Percentiles rank a stretch among this genome's conserved stretches.
Evolutionary conservation across 2,329 filamentous ascomycete species (phyloP).

Genomic region (Trichoderma sp.): DNA sequence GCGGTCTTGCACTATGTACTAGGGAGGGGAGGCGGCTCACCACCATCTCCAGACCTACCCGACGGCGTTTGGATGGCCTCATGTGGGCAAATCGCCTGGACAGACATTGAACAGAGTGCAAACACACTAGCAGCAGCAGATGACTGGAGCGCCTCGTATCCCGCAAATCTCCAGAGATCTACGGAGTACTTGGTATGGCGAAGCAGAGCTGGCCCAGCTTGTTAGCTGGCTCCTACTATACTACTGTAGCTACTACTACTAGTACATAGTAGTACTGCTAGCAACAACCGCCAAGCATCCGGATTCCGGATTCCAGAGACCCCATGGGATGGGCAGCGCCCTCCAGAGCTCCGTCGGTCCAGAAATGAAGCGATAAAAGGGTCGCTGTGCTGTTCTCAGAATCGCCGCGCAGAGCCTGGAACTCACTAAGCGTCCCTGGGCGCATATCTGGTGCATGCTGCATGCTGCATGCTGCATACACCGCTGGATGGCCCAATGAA

Average conservation of each 20-base stretch:
- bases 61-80: background rate
- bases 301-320: constrained; percentile 8
- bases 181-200: background rate
- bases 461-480: constrained; percentile 15
- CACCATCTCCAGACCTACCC: background rate
- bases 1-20: background rate
- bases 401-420: constrained; percentile 15
- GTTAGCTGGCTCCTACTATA: background rate
- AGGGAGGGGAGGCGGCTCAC: background rate
- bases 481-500: constrained; percentile 11
- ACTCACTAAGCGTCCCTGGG: constrained; percentile 13
- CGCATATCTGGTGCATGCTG: constrained; percentile 12
- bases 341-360: background rate
- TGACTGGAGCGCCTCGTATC: background rate
- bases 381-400: constrained; percentile 9
- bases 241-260: too few relatives aligned
- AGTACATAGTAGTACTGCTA: too few relatives aligned
- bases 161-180: background rate
- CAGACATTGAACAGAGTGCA: background rate
- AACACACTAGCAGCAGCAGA: background rate
- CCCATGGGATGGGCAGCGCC: background rate
- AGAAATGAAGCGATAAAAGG: background rate
- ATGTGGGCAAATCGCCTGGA: background rate
- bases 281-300: constrained; percentile 5
- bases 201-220: background rate